Evolutionary conservation across 192 early-diverging fungal genomes (phyloP), one percentile per base, ranked within the genome.

Genomic region (Radiomyces spectabilis): DNA sequence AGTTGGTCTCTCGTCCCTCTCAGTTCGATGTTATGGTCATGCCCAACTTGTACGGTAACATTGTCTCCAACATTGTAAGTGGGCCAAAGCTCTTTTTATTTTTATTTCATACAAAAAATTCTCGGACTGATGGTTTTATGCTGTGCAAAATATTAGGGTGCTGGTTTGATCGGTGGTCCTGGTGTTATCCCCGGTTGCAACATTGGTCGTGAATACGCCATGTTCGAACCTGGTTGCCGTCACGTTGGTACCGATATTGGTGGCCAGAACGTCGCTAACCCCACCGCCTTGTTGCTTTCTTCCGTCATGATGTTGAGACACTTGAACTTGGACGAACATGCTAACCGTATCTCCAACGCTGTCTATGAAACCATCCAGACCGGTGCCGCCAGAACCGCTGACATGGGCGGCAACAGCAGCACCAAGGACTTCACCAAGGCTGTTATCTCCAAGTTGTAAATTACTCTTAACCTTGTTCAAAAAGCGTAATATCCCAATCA

Each of bases 11-110:
- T 64, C 87, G 80, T 72, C 96, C 96, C 48, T 85, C 87, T 70
- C 96, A 99, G 76, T 99, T 99, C 53, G 96, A 99, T 69, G 96
- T 99, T 41, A 93, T 99, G 80, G 93, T 99, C 55, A 95, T 93
- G 86, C 93, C 93, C 55, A 99, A 99, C 83, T 84, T 99, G 71
- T 99, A 99, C 77, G 96, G 96, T 62, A 97, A 93, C 85, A 99
- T 99, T 68, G 86, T 97, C 45, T 92, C 89, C 65, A 99, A 99
- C 76, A 88, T 99, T 53, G 58, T 60, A 60, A 60, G 58, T 60
- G 45, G 30, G n/a, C 8, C 41, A 10, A 22, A 26, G 3, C 29
- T 25, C 18, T 15, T 44, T 18, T 34, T 37, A 16, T 47, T 32
- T 31, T 39, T 52, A 26, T 10, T 16, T 16, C 24, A 8, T n/a